Evolutionary conservation across 805 yeast species (phyloP), one percentile per base, ranked within the genome.

Genomic region (Dipodascus albidus): DNA sequence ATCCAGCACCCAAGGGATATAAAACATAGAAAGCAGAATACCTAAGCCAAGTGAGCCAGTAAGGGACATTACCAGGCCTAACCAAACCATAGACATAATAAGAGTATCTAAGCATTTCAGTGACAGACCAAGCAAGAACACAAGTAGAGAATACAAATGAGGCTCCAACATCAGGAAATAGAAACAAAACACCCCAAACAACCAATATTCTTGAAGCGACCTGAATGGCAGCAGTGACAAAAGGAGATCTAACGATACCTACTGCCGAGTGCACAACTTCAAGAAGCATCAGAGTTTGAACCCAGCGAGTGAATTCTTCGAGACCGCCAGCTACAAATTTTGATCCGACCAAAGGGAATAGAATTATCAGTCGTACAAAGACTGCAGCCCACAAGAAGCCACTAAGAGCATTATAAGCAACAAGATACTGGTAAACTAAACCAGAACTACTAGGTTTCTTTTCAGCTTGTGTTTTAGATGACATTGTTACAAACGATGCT

Each of bases 1-100:
- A 81, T 1, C 85, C 78, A n/a, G 90, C 96, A 2, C 99, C 99
- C 20, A 85, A 68, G 19, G 99, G 99, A 64, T 93, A 93, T 58
- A 93, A 73, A 1, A 87, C 79, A 59, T 79, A 77, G 69, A 93
- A 93, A 23, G 87, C 71, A 58, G 86, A 85, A 75, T 93, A 93
- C 63, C 99, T 79, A 58, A 88, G 70, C 76, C 83, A 78, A 19
- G 82, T 77, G 59, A 91, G 73, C 64, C 71, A 65, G 41, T 64
- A 61, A 2, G 93, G 85, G 15, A 85, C 82, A 1, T 70, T 63
- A 1, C 76, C 79, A 6, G 72, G 70, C 24, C 75, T 71, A 23
- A 67, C 64, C 57, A 85, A 68, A 59, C 81, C 81, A 53, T 83
- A 75, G 4, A 95, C 90, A 65, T 93, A 95, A 71, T 80, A 93